phyloP scores from a whole-genome alignment of 352 stramenopile species.

The Phytopythium oedochilum region DNA sequence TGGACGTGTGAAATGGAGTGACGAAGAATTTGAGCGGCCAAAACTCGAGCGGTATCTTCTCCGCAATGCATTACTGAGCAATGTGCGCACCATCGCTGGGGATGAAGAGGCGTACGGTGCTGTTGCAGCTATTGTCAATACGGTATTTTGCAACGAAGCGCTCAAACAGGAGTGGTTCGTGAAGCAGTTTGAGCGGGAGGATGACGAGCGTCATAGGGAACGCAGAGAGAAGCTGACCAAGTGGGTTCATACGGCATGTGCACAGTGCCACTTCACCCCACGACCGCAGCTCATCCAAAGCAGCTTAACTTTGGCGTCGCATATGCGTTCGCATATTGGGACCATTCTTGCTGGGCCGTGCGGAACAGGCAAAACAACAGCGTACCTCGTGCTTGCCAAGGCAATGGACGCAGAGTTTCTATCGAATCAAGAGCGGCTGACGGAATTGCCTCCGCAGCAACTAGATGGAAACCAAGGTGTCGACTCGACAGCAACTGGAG shows the following conservation, averaged over 20 bases:
- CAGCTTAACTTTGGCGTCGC: conserved; percentile 9
- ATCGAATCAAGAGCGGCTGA: not conserved
- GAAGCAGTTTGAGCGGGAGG: conserved; percentile 10
- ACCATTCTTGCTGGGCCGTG: conserved; percentile 17
- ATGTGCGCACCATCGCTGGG: not conserved
- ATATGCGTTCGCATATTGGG: conserved; percentile 11
- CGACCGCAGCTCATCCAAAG: conserved; percentile 16
- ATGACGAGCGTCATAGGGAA: conserved; percentile 2
- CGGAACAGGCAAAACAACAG: conserved; percentile 32
- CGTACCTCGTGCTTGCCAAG: conserved; percentile 28
- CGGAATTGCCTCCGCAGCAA: not conserved
- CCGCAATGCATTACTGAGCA: conserved; percentile 3
- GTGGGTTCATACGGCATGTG: conserved; percentile 5
- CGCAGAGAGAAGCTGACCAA: conserved; percentile 1
- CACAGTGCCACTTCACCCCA: conserved; percentile 15
- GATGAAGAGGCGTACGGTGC: not conserved
- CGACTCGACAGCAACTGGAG: not conserved
- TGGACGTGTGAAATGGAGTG: not conserved
- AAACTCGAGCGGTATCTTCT: conserved; percentile 11
- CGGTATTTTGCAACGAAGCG: conserved; percentile 7
- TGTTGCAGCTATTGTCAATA: not conserved
- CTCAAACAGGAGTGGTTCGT: conserved; percentile 18
- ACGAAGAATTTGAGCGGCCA: conserved; percentile 10
- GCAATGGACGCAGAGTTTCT: conserved; percentile 5
- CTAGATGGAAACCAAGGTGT: not conserved